Base-by-base conservation (phyloP, 208 protist species). In the Crithidia thermophila region DNA sequence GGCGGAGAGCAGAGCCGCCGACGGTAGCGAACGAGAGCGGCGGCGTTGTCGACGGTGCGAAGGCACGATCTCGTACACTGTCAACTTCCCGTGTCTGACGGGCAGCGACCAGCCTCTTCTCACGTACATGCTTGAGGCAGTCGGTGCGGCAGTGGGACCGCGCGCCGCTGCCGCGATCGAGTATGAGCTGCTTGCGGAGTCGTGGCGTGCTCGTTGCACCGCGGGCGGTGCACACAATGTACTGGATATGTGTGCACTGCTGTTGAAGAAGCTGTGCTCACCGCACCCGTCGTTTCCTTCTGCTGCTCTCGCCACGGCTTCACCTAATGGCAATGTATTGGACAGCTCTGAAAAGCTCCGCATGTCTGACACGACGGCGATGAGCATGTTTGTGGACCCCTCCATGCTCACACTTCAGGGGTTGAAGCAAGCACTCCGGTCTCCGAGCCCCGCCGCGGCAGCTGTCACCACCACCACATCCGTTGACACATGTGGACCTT, bases 71-170 rank as follows among this genome's bases (percentile, higher is more conserved):
- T 57, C 64, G 13, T 67, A 55, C 36, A 55, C 70, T 1, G 37
- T 90, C 21, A 51, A 64, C 7, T 80, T 88, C 55, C 81, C 84
- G 2, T 75, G 45, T 23, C 30, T 88, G 2, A 43, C 73, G 11
- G 67, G 67, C 10, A 72, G 79, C 6, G 56, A 76, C 20, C 61
- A 90, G 30, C 79, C 80, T 0, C 65, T 93, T n/a, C 58, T 83
- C 16, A 59, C 75, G 18, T 73, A 75, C 52, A 64, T 84, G 27
- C 56, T 93, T 21, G 79, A 90, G 63, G 72, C 81, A 9, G 57
- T 90, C 39, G 68, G 85, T 55, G 75, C 82, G 3, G 75, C 81
- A 11, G n/a, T 90, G 2, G 79, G 84, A 8, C 56, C 49, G n/a
- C 63, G 81, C 8, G 59, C 51, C 25, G 70, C 79, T 16, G 68